A percentile compares a stretch with the other conserved stretches of the same genome.
These are phyloP conservation scores for Leccinum subatratum DNA, from an alignment of 1,284 basidiomycete genomes.

Conservation along the genomic window DNA sequence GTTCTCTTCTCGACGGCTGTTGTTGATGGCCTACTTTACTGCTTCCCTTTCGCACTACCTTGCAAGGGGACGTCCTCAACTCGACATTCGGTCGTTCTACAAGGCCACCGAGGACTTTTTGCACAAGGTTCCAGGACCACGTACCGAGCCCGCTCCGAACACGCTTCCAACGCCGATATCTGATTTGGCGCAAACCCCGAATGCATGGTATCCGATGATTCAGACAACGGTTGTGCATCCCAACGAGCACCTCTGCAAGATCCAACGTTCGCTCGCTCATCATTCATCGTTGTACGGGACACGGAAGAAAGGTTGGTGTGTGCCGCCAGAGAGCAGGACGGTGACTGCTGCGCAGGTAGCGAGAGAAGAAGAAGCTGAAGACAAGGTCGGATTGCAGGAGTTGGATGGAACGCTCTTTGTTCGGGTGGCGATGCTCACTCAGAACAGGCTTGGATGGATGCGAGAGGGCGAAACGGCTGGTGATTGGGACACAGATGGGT, in stretches of 20 bases:
- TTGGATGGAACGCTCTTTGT: slow-evolving; percentile 51
- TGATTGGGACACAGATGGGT: slow-evolving; percentile 26
- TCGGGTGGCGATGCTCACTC: slow-evolving; percentile 48
- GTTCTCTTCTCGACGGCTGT: slow-evolving; percentile 29
- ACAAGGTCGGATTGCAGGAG: slow-evolving; percentile 22
- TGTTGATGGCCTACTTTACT: slow-evolving; percentile 40
- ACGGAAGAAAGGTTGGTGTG: slow-evolving; percentile 30
- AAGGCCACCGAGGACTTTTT: slow-evolving; percentile 17
- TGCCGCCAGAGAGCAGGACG: slow-evolving; percentile 10
- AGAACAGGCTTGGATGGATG: slow-evolving; percentile 47
- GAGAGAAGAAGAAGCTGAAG: slow-evolving; percentile 26
- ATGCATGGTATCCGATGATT: slow-evolving; percentile 53
- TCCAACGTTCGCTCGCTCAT: slow-evolving; percentile 52
- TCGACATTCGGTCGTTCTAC: slow-evolving; percentile 38
- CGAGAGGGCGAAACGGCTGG: slow-evolving; percentile 40
- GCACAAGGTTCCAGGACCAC: slow-evolving; percentile 31
- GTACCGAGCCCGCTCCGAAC: slow-evolving; percentile 31
- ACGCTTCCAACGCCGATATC: slow-evolving; percentile 34
- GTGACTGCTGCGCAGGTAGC: slow-evolving; percentile 17
- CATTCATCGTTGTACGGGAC: slow-evolving; percentile 46
- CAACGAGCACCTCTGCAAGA: slow-evolving; percentile 60
- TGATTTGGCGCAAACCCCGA: slow-evolving; percentile 35
- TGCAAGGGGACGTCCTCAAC: slow-evolving; percentile 35
- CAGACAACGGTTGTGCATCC: slow-evolving; percentile 36
- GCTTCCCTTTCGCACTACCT: slow-evolving; percentile 36